phyloP scores from a whole-genome alignment of 768 basidiomycete genomes.

The Auricularia cornea region DNA sequence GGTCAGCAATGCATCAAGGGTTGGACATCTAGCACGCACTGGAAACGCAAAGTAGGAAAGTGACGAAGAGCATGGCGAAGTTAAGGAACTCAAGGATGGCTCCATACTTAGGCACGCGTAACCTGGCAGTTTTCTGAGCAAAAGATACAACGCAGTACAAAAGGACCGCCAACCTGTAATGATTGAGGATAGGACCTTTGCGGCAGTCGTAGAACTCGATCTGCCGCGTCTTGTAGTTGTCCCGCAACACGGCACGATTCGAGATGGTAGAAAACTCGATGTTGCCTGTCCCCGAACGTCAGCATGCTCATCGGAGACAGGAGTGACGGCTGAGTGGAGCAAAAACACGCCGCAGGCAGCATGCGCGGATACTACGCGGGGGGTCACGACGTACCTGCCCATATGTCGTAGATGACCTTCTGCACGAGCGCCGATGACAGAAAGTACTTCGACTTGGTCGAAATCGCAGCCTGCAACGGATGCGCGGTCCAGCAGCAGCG shows the following conservation, averaged over 20 bases:
- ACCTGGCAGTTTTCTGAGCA: conserved; percentile 26
- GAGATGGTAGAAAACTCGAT: conserved; percentile 56
- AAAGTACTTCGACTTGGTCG: conserved; percentile 77
- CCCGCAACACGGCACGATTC: conserved; percentile 70
- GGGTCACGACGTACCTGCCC: conserved; percentile 45
- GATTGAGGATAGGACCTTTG: conserved; percentile 67
- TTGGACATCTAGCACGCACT: no score
- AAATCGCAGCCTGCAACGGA: conserved; percentile 67
- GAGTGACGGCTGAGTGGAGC: no score
- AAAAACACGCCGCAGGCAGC: no score
- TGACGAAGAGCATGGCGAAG: conserved; percentile 56
- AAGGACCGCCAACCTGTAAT: conserved; percentile 50
- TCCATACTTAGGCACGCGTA: conserved; percentile 77
- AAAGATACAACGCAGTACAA: not conserved
- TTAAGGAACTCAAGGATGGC: conserved; percentile 72
- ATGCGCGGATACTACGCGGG: not conserved
- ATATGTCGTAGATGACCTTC: conserved; percentile 79
- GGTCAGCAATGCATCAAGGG: no score
- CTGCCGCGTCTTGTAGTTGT: conserved; percentile 77
- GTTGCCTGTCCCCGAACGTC: conserved; percentile 24
- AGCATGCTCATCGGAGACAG: no score
- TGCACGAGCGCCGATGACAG: conserved; percentile 78
- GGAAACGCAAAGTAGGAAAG: conserved; percentile 67
- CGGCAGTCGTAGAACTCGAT: conserved; percentile 66
- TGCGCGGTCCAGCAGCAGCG: not conserved